Percentiles rank a stretch among this genome's conserved stretches.
phyloP scores from a whole-genome alignment of 2,329 filamentous ascomycete genomes.

The Elsinoe australis region DNA sequence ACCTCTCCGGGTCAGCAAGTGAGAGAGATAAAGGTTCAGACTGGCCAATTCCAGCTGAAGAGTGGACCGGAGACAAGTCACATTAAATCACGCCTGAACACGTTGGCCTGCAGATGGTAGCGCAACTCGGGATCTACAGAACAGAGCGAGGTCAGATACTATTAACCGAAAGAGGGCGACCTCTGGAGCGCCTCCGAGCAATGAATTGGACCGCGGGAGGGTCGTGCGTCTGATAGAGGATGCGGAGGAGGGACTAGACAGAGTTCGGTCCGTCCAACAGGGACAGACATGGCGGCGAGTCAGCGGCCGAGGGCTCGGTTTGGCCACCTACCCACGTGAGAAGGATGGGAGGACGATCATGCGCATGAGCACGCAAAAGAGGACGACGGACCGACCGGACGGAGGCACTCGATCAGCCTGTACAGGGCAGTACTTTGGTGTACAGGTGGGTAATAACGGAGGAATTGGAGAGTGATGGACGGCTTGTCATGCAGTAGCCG shows the following conservation, averaged over 20 bases:
- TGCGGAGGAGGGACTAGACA: slow-evolving; percentile 10
- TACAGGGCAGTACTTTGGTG: background rate
- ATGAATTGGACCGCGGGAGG: slow-evolving; percentile 3
- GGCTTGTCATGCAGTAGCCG: slow-evolving; percentile 12
- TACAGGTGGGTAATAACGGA: slow-evolving; percentile 8
- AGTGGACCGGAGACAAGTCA: slow-evolving; percentile 6
- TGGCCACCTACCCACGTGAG: slow-evolving; percentile 13
- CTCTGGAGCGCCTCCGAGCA: slow-evolving; percentile 4
- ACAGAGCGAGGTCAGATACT: slow-evolving; percentile 10
- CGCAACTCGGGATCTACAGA: background rate
- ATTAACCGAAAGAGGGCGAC: slow-evolving; percentile 15
- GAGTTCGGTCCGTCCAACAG: slow-evolving; percentile 7
- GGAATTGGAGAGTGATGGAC: slow-evolving; percentile 11
- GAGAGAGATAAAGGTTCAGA: background rate
- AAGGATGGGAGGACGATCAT: slow-evolving; percentile 10
- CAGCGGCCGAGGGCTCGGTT: slow-evolving; percentile 9
- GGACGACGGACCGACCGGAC: slow-evolving; percentile 7
- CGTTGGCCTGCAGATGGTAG: slow-evolving; percentile 11
- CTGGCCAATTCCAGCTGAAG: slow-evolving; percentile 13
- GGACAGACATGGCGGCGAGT: slow-evolving; percentile 7
- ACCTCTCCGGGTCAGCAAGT: background rate
- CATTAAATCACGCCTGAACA: slow-evolving; percentile 15
- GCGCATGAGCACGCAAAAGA: slow-evolving; percentile 8
- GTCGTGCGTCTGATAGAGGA: slow-evolving; percentile 15
- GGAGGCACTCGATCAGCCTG: background rate